Conservation (phyloP, 1,139 yeast genomes). For the Yamadazyma dushanensis region DNA sequence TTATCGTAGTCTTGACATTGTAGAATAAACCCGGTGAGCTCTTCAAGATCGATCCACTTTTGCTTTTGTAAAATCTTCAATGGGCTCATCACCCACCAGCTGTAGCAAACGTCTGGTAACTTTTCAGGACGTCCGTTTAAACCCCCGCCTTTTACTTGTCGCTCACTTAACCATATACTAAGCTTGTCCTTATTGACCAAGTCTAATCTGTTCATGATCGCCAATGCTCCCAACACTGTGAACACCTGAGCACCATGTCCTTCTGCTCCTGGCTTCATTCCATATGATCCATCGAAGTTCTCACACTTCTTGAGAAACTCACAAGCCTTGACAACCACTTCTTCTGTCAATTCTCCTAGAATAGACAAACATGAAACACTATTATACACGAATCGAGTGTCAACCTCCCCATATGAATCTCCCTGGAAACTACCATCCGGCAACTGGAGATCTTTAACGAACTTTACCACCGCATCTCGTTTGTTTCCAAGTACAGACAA, state of each 20-base stretch:
- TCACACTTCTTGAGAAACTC: slow-evolving; percentile 67
- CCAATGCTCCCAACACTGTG: slow-evolving; percentile 79
- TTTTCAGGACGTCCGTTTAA: slow-evolving; percentile 96
- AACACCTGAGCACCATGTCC: slow-evolving; percentile 93
- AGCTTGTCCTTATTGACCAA: slow-evolving; percentile 53
- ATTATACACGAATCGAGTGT: slow-evolving; percentile 84
- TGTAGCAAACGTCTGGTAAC: slow-evolving; percentile 92
- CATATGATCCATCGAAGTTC: slow-evolving; percentile 96
- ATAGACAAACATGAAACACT: slow-evolving; percentile 75
- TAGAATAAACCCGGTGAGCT: slow-evolving; percentile 65
- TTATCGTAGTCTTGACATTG: slow-evolving; percentile 70
- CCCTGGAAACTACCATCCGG: slow-evolving; percentile 85
- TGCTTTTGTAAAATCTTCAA: slow-evolving; percentile 64
- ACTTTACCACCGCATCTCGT: slow-evolving; percentile 29
- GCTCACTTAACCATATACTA: slow-evolving; percentile 77
- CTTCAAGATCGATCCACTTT: slow-evolving; percentile 72
- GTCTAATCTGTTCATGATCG: slow-evolving; percentile 63
- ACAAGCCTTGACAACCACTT: slow-evolving; percentile 65
- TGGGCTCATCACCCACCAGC: slow-evolving; percentile 96
- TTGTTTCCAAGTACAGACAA: slow-evolving; percentile 34
- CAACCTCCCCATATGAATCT: slow-evolving; percentile 88
- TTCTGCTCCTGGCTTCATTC: slow-evolving; percentile 91
- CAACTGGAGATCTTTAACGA: slow-evolving; percentile 59
- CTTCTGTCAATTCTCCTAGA: slow-evolving; percentile 59
- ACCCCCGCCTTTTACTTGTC: slow-evolving; percentile 90